Conservation (phyloP, 2,329 filamentous ascomycete species). For the Botrytis hyacinthi region DNA sequence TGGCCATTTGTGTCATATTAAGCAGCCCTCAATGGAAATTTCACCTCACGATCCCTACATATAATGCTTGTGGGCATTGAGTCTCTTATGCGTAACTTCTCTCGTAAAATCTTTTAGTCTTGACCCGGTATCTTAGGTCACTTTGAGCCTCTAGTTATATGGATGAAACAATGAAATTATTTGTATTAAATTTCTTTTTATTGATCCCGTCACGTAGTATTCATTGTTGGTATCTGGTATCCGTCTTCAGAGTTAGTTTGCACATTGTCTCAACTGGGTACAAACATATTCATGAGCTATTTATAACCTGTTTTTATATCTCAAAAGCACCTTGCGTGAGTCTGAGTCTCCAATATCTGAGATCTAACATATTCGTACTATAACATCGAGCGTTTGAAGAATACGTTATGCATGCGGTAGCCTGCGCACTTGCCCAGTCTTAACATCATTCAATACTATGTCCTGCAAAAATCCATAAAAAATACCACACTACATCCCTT, state of each 20-base stretch:
- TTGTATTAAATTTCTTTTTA: background rate
- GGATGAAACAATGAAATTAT: background rate
- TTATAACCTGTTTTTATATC: background rate
- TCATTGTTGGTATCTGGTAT: background rate
- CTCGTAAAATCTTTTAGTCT: background rate
- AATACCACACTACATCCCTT: background rate
- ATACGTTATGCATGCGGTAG: background rate
- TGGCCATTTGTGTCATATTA: background rate
- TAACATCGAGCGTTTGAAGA: background rate
- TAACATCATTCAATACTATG: background rate
- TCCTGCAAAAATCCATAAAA: background rate
- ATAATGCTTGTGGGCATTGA: background rate
- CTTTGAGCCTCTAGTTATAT: background rate
- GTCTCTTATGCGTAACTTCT: background rate
- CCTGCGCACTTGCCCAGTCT: background rate
- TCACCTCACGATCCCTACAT: background rate
- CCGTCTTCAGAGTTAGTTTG: background rate
- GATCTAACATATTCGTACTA: background rate
- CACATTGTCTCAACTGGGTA: background rate
- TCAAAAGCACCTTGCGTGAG: background rate
- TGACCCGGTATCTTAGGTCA: background rate
- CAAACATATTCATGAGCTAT: background rate
- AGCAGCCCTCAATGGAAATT: accelerated
- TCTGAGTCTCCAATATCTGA: background rate
- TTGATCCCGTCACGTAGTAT: background rate